Evolutionary conservation across 208 protist genomes (phyloP).

Genomic region (Angomonas desouzai): DNA sequence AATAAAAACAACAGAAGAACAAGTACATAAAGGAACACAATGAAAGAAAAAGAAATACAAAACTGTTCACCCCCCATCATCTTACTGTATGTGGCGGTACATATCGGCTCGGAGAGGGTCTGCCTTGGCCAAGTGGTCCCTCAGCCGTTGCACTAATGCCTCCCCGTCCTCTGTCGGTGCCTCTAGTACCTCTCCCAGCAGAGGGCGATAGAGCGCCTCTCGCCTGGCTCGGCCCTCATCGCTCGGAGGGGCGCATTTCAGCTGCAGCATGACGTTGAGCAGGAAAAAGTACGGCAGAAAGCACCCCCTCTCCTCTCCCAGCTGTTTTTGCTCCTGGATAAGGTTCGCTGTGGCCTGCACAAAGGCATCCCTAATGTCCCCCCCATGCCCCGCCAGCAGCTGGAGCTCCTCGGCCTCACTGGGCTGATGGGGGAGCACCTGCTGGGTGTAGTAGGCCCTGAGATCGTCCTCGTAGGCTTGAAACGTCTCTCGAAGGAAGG

Average conservation of each 20-base stretch:
- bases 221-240: background rate
- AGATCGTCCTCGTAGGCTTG: constrained; percentile 3
- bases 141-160: constrained; percentile 16
- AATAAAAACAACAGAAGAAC: background rate
- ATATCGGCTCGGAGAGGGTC: constrained; percentile 9
- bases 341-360: constrained; percentile 43
- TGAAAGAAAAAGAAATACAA: no score
- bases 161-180: background rate
- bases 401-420: background rate
- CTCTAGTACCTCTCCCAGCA: background rate
- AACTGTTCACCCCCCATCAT: no score
- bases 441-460: background rate
- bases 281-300: constrained; percentile 60
- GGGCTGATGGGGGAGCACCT: background rate
- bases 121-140: constrained; percentile 18
- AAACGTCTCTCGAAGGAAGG: constrained; percentile 40
- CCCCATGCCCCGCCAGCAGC: background rate
- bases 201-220: constrained; percentile 6
- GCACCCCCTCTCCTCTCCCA: constrained; percentile 34
- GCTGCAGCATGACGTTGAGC: constrained; percentile 26
- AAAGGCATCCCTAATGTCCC: constrained; percentile 29
- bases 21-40: background rate
- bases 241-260: background rate
- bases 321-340: constrained; percentile 35
- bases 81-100: no score